Percentiles rank a stretch among this genome's conserved stretches.
Evolutionary conservation across 805 yeast genomes (phyloP).

Genomic region (Starmera quercuum): DNA sequence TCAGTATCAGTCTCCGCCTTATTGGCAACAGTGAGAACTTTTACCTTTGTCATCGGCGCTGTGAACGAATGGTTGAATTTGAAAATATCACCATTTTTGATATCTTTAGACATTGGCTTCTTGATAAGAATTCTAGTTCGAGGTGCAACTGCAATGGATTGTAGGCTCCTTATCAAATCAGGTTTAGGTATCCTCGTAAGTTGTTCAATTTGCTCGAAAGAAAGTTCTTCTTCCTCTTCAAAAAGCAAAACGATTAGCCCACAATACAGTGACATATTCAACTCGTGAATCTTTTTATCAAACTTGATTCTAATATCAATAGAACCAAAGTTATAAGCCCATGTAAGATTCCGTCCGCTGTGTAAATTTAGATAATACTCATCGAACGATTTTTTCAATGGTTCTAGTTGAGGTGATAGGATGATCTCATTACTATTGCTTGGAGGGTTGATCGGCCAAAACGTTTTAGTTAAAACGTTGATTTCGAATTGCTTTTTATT

Average conservation of each 20-base stretch:
- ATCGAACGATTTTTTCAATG: slow-evolving; percentile 39
- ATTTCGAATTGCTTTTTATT: slow-evolving; percentile 34
- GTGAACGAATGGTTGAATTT: slow-evolving; percentile 61
- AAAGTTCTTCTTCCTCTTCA: slow-evolving; percentile 44
- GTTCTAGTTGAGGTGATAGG: slow-evolving; percentile 37
- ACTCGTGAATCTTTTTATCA: slow-evolving; percentile 63
- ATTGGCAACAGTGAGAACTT: slow-evolving; percentile 54
- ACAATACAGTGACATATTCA: slow-evolving; percentile 74
- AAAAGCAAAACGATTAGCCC: slow-evolving; percentile 75
- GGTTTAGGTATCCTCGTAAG: slow-evolving; percentile 63
- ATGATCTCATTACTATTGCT: slow-evolving; percentile 21
- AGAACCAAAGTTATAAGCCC: slow-evolving; percentile 83
- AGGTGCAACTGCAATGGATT: slow-evolving; percentile 80
- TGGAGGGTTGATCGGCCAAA: slow-evolving; percentile 56
- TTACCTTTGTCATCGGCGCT: slow-evolving; percentile 60
- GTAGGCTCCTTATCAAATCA: slow-evolving; percentile 72
- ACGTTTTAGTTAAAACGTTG: slow-evolving; percentile 50
- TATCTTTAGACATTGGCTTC: slow-evolving; percentile 66
- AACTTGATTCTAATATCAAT: slow-evolving; percentile 71
- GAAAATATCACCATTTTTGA: slow-evolving; percentile 57
- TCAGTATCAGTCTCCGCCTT: slow-evolving; percentile 40
- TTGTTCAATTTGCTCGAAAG: slow-evolving; percentile 54
- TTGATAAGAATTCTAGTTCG: slow-evolving; percentile 69
- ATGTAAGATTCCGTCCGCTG: slow-evolving; percentile 51
- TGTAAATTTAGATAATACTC: slow-evolving; percentile 42